These are phyloP conservation scores for Allium cepa DNA, from an alignment of 106 monocot genomes.

Conservation along the genomic window DNA sequence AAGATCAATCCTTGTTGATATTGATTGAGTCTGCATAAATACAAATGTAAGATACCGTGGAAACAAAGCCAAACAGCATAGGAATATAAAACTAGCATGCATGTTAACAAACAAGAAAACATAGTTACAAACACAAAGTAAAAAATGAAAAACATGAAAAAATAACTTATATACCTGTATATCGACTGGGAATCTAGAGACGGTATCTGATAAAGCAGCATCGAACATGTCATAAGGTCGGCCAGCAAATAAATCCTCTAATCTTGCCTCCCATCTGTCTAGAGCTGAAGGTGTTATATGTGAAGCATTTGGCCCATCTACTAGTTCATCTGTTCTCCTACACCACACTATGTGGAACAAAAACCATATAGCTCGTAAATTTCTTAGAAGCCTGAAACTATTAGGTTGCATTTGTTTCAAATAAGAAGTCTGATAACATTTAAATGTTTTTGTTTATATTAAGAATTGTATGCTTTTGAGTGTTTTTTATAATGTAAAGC, in stretches of 20 bases:
- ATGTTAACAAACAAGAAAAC: neutral
- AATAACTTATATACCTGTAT: constrained; percentile 35
- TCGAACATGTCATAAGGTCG: constrained; percentile 43
- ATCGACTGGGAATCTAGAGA: constrained; percentile 48
- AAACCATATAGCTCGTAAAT: too few relatives aligned
- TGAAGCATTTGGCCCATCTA: constrained; percentile 43
- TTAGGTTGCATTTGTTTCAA: too few relatives aligned
- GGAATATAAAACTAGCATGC: neutral
- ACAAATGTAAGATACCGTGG: too few relatives aligned
- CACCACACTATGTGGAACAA: constrained; percentile 21
- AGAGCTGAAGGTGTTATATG: constrained; percentile 39
- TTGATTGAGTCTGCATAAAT: too few relatives aligned
- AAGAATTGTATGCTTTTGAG: too few relatives aligned
- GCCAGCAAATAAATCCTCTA: constrained; percentile 35
- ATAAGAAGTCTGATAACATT: too few relatives aligned
- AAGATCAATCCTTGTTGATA: neutral
- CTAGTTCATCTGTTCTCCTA: constrained; percentile 40
- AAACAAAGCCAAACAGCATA: neutral
- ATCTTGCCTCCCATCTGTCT: constrained; percentile 31
- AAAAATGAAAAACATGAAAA: too few relatives aligned
- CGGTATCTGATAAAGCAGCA: constrained; percentile 35
- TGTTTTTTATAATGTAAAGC: too few relatives aligned
- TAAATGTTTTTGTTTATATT: too few relatives aligned
- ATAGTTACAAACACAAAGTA: neutral
- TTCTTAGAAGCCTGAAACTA: too few relatives aligned